These are phyloP conservation scores for Nemania sp. DNA, from an alignment of 2,329 filamentous ascomycete genomes.

Conservation along the genomic window DNA sequence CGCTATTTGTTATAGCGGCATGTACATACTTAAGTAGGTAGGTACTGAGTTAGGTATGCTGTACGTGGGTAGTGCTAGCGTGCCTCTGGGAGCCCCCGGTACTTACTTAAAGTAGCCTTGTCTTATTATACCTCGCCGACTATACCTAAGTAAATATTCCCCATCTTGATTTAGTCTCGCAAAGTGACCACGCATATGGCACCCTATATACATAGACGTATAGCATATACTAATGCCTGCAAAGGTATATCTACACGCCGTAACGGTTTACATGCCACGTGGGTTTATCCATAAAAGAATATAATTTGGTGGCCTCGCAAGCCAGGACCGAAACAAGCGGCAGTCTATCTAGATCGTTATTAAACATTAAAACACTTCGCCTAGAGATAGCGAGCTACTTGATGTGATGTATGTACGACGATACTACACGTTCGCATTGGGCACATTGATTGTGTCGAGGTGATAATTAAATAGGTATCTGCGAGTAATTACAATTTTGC, in stretches of 20 bases:
- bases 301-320: conserved; percentile 18
- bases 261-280: background rate
- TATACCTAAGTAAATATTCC: background rate
- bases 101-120: no score
- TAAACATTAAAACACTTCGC: no score
- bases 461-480: background rate
- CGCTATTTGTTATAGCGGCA: no score
- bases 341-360: no score
- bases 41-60: no score
- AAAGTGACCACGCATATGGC: no score
- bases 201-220: no score
- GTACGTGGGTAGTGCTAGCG: no score
- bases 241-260: background rate
- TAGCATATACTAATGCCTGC: background rate
- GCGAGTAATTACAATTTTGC: no score
- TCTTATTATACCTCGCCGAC: no score
- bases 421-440: background rate
- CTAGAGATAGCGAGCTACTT: background rate
- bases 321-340: conserved; percentile 25
- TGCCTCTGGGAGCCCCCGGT: no score
- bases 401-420: background rate
- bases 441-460: background rate
- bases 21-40: no score
- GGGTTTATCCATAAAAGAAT: background rate
- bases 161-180: background rate